Evolutionary conservation across 345 rosid species (phyloP), one percentile per base, ranked within the genome.

Genomic region (Jatropha curcas): DNA sequence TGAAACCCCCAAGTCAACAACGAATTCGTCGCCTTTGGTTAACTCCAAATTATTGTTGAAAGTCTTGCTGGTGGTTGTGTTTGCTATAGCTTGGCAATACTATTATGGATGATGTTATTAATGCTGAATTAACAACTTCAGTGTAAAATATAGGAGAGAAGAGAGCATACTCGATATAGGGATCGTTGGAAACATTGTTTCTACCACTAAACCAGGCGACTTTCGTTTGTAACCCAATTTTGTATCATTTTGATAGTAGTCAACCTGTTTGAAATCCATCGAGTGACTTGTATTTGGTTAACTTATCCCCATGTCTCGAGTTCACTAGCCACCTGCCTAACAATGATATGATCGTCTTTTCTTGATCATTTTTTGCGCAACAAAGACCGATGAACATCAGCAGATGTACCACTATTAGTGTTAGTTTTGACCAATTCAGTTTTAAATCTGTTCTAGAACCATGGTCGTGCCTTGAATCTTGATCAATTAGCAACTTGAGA

Each of bases 31-130:
- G 27, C 81, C 88, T 10, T 65, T 81, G 17, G 66, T 86, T 16
- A 86, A 71, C 72, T 78, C 66, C 30, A 92, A 85, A 74, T 79
- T 88, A 31, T 6, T 87, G 56, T 41, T 88, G 10, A 92, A 85
- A 78, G 73, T 94, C 63, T 45, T 87, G 39, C 64, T 92, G 58
- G 90, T 87, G 37, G 97, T 85, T 53, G 84, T 77, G 45, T 69
- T 86, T 62, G 99, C 93, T 5, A 74, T 88, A n/a, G 84, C 76
- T 37, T 95, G 92, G 96, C 94, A 89, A 71, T 85, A 83, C 74
- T 87, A 80, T 76, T 84, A 61, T 39, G 67, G 72, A 37, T 83
- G 76, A 77, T 59, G n/a, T 28, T n/a, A 25, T 52, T 50, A 50
- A 7, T 48, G 10, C 67, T 25, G 33, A 67, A 67, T 27, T 74